Conservation (phyloP, 768 basidiomycete genomes). For the Chalciporus piperatus region DNA sequence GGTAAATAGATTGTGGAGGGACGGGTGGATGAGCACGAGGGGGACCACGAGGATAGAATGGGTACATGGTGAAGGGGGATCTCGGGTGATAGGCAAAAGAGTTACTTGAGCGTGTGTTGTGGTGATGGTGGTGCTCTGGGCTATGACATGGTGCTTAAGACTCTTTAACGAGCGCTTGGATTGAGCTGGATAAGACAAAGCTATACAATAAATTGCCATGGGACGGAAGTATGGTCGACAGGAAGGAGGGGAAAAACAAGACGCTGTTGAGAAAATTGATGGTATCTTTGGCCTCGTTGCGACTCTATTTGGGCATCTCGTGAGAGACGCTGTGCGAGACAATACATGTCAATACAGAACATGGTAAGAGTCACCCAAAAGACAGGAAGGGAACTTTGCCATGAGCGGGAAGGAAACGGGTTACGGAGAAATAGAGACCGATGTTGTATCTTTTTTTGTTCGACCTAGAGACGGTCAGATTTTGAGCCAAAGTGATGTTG, state of each 20-base stretch:
- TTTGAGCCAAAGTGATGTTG: neutral
- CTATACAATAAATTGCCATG: neutral
- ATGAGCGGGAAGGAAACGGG: no score
- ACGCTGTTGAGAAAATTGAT: neutral
- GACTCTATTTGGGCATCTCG: neutral
- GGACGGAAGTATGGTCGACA: neutral
- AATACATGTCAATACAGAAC: no score
- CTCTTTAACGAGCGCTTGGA: neutral
- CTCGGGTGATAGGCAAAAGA: no score
- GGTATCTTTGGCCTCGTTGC: neutral
- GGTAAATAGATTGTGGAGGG: neutral
- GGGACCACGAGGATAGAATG: neutral
- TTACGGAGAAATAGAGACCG: no score
- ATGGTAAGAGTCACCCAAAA: no score
- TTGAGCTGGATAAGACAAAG: no score
- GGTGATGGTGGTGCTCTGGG: no score
- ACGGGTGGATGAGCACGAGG: neutral
- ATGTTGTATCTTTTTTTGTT: no score
- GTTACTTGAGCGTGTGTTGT: neutral
- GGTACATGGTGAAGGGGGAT: constrained; percentile 4
- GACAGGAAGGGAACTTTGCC: no score
- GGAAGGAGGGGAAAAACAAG: no score
- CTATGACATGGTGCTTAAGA: neutral
- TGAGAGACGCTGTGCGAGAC: neutral
- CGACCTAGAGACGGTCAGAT: neutral